Conservation (phyloP, 1,284 basidiomycete species). For the Phlebopus sp. region DNA sequence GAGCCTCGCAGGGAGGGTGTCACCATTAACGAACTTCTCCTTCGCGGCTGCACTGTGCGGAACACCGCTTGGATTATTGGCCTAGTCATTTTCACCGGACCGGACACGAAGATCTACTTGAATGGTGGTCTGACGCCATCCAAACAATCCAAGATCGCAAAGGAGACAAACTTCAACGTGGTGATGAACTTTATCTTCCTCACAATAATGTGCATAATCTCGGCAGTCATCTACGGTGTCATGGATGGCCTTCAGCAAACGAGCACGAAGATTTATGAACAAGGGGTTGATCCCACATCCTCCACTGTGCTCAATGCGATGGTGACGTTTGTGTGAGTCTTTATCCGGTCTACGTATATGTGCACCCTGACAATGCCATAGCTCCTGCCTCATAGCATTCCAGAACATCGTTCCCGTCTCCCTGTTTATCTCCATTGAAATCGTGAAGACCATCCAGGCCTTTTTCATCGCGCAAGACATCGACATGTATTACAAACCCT, state of each 20-base stretch:
- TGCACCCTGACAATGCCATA: slow-evolving; percentile 28
- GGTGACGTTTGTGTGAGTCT: slow-evolving; percentile 84
- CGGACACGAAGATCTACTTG: slow-evolving; percentile 97
- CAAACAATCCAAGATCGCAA: slow-evolving; percentile 95
- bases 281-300: slow-evolving; percentile 57
- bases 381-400: slow-evolving; percentile 89
- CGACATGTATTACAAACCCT: slow-evolving; percentile 93
- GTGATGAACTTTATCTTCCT: slow-evolving; percentile 90
- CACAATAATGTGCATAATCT: slow-evolving; percentile 71
- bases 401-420: slow-evolving; percentile 98
- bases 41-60: slow-evolving; percentile 90
- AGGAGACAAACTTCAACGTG: slow-evolving; percentile 99
- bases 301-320: slow-evolving; percentile 75
- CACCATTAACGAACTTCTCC: slow-evolving; percentile 89
- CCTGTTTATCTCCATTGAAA: slow-evolving; percentile 96
- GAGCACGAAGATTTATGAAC: slow-evolving; percentile 75
- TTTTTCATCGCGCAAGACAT: slow-evolving; percentile 97
- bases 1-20: slow-evolving; percentile 64
- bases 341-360: slow-evolving; percentile 2
- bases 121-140: slow-evolving; percentile 92
- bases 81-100: slow-evolving; percentile 91
- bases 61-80: slow-evolving; percentile 96
- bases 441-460: slow-evolving; percentile 97
- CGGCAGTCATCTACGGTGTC: slow-evolving; percentile 75
- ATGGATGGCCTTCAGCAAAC: slow-evolving; percentile 62